A percentile compares a stretch with the other conserved stretches of the same genome.
Evolutionary conservation across 2,329 filamentous ascomycete genomes (phyloP).

Genomic region (Epichloe scottii): DNA sequence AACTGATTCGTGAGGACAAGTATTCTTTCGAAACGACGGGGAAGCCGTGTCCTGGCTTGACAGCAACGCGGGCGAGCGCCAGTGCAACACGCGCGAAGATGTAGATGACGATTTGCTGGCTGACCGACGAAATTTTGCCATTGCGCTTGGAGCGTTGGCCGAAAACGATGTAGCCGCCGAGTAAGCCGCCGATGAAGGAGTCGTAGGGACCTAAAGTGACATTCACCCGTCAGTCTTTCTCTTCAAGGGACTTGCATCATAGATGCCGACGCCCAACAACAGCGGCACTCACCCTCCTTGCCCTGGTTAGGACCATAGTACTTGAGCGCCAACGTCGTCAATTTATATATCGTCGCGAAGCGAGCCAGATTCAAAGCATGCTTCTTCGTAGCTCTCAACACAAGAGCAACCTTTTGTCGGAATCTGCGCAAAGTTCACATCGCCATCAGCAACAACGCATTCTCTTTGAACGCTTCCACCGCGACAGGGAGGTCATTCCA

Average conservation of each 20-base stretch:
- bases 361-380: conserved; percentile 86
- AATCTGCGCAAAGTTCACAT: conserved; percentile 28
- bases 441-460: background rate
- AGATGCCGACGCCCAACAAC: background rate
- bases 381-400: conserved; percentile 75
- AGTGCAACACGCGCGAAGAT: conserved; percentile 87
- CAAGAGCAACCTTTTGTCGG: conserved; percentile 62
- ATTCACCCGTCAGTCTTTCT: background rate
- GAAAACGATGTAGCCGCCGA: conserved; percentile 90
- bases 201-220: conserved; percentile 51
- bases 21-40: conserved; percentile 36
- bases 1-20: conserved; percentile 37
- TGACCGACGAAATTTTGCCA: conserved; percentile 65
- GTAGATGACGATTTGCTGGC: conserved; percentile 96
- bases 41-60: conserved; percentile 49
- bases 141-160: conserved; percentile 50
- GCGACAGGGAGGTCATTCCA: conserved; percentile 9
- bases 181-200: conserved; percentile 70
- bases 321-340: conserved; percentile 62
- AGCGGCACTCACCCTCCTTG: conserved; percentile 36
- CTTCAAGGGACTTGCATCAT: background rate
- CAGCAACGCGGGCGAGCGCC: conserved; percentile 68
- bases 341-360: conserved; percentile 87
- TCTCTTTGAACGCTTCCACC: background rate
- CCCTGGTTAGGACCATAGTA: conserved; percentile 44